Conservation (phyloP, 345 rosid species). For the Geranium brycei region DNA sequence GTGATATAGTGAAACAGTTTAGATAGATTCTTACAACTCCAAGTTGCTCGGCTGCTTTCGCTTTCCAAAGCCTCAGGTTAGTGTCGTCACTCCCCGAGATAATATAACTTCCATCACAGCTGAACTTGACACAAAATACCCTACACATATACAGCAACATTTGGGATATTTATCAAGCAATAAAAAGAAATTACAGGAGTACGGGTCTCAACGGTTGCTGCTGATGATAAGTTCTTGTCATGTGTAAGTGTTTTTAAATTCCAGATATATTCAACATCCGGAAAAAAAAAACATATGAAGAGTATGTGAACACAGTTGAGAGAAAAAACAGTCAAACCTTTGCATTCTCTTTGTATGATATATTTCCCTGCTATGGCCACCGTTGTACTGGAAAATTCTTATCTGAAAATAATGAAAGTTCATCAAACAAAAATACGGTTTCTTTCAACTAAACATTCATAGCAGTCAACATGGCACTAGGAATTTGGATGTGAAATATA, state of each 20-base stretch:
- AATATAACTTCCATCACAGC: constrained; percentile 82
- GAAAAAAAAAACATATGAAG: not conserved
- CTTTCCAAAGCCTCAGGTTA: constrained; percentile 92
- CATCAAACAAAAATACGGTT: not conserved
- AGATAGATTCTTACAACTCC: constrained; percentile 67
- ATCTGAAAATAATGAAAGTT: constrained; percentile 23
- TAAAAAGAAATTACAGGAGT: no score
- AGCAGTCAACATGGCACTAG: no score
- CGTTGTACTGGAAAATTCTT: constrained; percentile 78
- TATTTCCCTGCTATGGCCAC: constrained; percentile 84
- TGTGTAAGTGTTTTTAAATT: no score
- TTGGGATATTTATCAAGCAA: not conserved
- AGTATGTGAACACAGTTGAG: not conserved
- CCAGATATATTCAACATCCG: not conserved
- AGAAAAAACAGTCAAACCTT: constrained; percentile 31
- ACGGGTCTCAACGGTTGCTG: no score
- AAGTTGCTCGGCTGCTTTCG: constrained; percentile 90
- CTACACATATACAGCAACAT: constrained; percentile 17
- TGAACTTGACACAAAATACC: constrained; percentile 88
- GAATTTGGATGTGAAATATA: no score
- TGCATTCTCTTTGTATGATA: constrained; percentile 99
- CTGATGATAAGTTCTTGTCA: no score
- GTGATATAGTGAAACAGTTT: no score
- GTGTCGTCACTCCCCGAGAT: constrained; percentile 96
- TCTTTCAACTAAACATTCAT: not conserved